Percentiles rank a stretch among this genome's conserved stretches.
Conservation (phyloP, 192 early-diverging fungal genomes). For the Geranomyces variabilis region DNA sequence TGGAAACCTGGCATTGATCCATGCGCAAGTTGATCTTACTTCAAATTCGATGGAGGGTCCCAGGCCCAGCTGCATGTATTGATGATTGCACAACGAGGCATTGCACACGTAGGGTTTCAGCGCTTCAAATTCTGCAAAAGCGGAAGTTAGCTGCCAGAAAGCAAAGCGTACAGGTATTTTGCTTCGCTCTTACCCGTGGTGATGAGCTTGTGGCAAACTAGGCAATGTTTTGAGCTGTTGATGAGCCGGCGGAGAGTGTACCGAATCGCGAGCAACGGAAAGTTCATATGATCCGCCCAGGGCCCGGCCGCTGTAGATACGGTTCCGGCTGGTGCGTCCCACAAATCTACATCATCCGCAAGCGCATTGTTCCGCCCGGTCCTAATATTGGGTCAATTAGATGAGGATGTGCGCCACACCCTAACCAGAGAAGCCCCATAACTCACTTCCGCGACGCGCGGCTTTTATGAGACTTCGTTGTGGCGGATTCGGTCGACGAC, state of each 20-base stretch:
- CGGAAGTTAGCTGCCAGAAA: no score
- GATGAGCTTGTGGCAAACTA: slow-evolving; percentile 45
- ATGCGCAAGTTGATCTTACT: slow-evolving; percentile 5
- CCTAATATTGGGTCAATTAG: no score
- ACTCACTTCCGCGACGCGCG: no score
- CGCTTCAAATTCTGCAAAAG: slow-evolving; percentile 34
- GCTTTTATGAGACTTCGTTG: no score
- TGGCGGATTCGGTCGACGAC: no score
- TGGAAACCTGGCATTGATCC: neutral
- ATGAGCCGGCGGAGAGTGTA: slow-evolving; percentile 45
- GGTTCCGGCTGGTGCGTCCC: slow-evolving; percentile 16
- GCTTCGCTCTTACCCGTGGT: neutral
- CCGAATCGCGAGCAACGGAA: slow-evolving; percentile 42
- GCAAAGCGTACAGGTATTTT: no score
- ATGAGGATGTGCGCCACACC: no score
- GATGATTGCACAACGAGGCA: slow-evolving; percentile 43
- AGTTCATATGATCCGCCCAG: slow-evolving; percentile 35
- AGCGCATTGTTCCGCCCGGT: neutral
- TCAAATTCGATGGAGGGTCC: slow-evolving; percentile 50
- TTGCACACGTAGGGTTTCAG: slow-evolving; percentile 54
- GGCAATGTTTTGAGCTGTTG: slow-evolving; percentile 42
- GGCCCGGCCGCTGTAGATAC: neutral
- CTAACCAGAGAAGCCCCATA: no score
- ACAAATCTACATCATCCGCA: slow-evolving; percentile 15
- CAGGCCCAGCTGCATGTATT: slow-evolving; percentile 49